Base-by-base conservation (phyloP, 495 filamentous ascomycete genomes). In the Neurospora sp. region DNA sequence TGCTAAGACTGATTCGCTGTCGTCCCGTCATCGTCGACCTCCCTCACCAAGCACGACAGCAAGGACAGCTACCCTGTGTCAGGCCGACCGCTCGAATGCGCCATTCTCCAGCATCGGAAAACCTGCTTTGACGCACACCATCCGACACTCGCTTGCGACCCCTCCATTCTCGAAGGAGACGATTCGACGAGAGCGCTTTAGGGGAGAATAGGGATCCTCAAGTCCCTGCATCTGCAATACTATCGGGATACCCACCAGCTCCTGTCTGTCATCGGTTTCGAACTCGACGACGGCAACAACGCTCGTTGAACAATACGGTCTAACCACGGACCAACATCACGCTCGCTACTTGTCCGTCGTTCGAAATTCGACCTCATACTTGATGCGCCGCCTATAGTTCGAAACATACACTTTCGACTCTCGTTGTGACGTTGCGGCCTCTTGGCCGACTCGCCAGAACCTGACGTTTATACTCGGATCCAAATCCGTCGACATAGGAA, bases 361-460 rank as follows among this genome's bases (percentile, higher is more conserved):
- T 74, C 72, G 76, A 73, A 73, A 74, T 78, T 80, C 54, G 80
- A 79, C 77, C 75, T 82, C 78, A 75, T 79, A 74, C 74, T 81
- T 82, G 71, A 83, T 84, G 82, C 81, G 79, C 73, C 37, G 17
- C 28, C 39, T 39, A 45, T 48, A 21, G 48, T 59, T 59, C 48
- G 48, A 45, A 74, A 21, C 54, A 40, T n/a, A 59, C 62, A 72
- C 69, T 38, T 69, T 69, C 42, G 19, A 42, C 24, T 70, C 69
- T 71, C 34, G 54, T 71, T 39, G 71, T 73, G 48, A 59, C 48
- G 43, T 62, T 72, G 39, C 42, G 69, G 70, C 69, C 73, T 71
- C 48, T 48, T 34, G 48, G 31, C 48, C 72, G 48, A 59, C 48
- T 59, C 48, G 11, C 48, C 48, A 28, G 48, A 59, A 59, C 21